Evolutionary conservation across 352 stramenopile genomes (phyloP).

Genomic region (Pythium periplocum): DNA sequence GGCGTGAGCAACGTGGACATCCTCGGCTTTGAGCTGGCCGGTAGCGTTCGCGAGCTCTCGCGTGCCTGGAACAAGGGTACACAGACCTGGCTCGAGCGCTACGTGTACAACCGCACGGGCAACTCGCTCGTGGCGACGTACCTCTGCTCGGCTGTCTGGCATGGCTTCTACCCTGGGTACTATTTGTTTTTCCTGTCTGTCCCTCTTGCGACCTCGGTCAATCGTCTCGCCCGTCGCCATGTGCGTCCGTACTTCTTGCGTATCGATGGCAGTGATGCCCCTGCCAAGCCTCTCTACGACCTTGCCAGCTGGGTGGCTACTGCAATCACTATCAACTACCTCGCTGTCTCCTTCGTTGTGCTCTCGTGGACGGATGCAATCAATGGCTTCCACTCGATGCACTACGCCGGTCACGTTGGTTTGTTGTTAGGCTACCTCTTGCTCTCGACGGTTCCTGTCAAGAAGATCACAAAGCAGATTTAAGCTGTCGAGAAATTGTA

Average conservation of each 20-base stretch:
- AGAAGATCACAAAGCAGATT: slow-evolving; percentile 29
- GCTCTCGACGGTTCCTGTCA: slow-evolving; percentile 33
- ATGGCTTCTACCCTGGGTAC: slow-evolving; percentile 97
- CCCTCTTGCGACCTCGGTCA: slow-evolving; percentile 60
- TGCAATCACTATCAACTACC: slow-evolving; percentile 55
- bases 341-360: slow-evolving; percentile 67
- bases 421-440: slow-evolving; percentile 33
- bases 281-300: slow-evolving; percentile 64
- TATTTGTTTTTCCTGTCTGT: slow-evolving; percentile 94
- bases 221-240: slow-evolving; percentile 56
- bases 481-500: slow-evolving; percentile 9
- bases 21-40: slow-evolving; percentile 91
- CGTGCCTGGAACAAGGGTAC: slow-evolving; percentile 97
- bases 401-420: slow-evolving; percentile 51
- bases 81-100: slow-evolving; percentile 92
- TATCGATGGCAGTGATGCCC: slow-evolving; percentile 37
- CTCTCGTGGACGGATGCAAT: slow-evolving; percentile 56
- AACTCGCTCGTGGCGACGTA: slow-evolving; percentile 91
- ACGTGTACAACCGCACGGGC: slow-evolving; percentile 92
- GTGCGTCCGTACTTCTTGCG: slow-evolving; percentile 66
- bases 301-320: slow-evolving; percentile 40
- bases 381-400: slow-evolving; percentile 43
- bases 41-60: slow-evolving; percentile 86
- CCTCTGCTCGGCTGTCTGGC: slow-evolving; percentile 93
- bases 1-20: slow-evolving; percentile 96